phyloP scores from a whole-genome alignment of 192 early-diverging fungal species.

The Pecoramyces ruminantium region DNA sequence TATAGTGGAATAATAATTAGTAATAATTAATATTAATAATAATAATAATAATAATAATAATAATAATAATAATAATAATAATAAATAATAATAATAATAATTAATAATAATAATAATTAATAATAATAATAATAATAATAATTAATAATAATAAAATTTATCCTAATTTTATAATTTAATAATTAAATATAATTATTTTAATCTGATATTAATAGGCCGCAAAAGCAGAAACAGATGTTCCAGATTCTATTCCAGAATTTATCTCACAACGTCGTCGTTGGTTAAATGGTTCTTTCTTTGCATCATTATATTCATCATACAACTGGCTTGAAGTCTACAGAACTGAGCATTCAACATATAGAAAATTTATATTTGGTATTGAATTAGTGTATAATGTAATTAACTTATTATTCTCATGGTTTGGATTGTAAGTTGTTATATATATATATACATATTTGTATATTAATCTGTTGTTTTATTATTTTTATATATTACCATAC shows the following conservation, averaged over 20 bases:
- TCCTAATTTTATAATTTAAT: neutral
- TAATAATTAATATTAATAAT: no score
- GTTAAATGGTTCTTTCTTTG: constrained; percentile 75
- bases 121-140: no score
- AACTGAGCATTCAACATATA: constrained; percentile 38
- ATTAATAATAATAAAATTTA: no score
- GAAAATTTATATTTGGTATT: constrained; percentile 45
- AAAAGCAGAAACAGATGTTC: constrained; percentile 61
- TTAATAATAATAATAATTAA: no score
- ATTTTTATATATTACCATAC: no score
- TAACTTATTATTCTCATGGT: constrained; percentile 45
- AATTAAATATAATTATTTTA: no score
- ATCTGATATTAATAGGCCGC: constrained; percentile 8
- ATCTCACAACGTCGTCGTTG: constrained; percentile 64
- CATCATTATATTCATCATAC: constrained; percentile 47
- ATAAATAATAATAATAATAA: no score
- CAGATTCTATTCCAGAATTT: constrained; percentile 49
- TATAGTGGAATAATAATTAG: no score
- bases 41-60: no score
- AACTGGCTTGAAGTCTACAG: constrained; percentile 45
- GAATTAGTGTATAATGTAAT: constrained; percentile 51
- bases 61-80: no score
- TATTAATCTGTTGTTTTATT: no score
- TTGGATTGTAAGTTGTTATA: neutral
- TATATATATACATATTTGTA: no score